Evolutionary conservation across 2,329 filamentous ascomycete genomes (phyloP).

Genomic region (Hypoxylon sp.): DNA sequence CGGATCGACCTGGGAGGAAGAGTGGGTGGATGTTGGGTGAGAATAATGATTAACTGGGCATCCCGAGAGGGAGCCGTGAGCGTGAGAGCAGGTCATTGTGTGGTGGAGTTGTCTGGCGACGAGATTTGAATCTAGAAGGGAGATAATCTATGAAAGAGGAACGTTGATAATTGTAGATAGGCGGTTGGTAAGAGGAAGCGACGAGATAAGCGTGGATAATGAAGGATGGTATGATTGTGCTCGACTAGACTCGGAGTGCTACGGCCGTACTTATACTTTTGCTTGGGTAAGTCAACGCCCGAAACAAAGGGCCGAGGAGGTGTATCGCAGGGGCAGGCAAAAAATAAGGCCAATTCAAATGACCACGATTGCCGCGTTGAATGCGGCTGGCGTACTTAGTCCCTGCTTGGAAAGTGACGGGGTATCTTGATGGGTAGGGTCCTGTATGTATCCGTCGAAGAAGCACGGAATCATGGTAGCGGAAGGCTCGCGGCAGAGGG

Average conservation of each 20-base stretch:
- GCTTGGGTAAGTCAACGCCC: conserved; percentile 28
- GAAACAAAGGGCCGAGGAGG: conserved; percentile 41
- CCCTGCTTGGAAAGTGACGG: conserved; percentile 33
- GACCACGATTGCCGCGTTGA: conserved; percentile 41
- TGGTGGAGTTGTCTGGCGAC: conserved; percentile 12
- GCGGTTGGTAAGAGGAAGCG: conserved; percentile 18
- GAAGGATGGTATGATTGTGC: conserved; percentile 40
- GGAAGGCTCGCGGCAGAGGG: conserved; percentile 45
- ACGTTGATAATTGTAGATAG: conserved; percentile 23
- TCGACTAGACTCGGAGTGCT: conserved; percentile 31
- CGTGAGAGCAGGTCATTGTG: conserved; percentile 39
- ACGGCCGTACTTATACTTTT: conserved; percentile 47
- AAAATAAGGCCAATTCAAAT: conserved; percentile 34
- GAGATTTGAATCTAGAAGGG: conserved; percentile 9
- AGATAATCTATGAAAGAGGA: conserved; percentile 28
- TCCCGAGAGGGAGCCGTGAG: conserved; percentile 28
- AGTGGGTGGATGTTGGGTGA: conserved; percentile 22
- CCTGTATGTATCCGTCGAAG: conserved; percentile 44
- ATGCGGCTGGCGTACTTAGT: conserved; percentile 44
- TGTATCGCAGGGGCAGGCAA: conserved; percentile 36
- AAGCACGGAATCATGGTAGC: conserved; percentile 44
- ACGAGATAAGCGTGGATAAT: conserved; percentile 35
- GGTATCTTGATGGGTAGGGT: conserved; percentile 28
- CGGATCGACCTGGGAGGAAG: conserved; percentile 29
- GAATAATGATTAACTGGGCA: conserved; percentile 23